phyloP scores from a whole-genome alignment of 768 basidiomycete genomes.

The Leccinellum rugosiceps region DNA sequence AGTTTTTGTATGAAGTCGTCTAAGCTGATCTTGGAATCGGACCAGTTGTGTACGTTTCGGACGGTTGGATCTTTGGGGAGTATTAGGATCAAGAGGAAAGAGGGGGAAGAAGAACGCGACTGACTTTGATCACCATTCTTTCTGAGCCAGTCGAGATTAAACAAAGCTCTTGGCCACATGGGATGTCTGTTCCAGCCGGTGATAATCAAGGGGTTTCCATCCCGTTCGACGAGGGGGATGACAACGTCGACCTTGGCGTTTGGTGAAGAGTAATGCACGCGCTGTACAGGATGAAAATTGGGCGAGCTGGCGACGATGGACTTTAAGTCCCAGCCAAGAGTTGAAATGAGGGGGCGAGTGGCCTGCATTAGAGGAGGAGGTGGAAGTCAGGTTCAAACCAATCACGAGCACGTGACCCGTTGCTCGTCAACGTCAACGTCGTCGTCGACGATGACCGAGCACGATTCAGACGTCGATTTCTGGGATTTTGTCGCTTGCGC shows the following conservation, averaged over 20 bases:
- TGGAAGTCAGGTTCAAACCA: background rate
- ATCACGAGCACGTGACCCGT: constrained; percentile 15
- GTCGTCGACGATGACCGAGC: constrained; percentile 7
- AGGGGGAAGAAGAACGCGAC: background rate
- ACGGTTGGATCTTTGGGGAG: constrained; percentile 48
- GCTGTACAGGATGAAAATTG: constrained; percentile 43
- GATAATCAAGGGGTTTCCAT: constrained; percentile 63
- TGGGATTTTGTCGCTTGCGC: constrained; percentile 80
- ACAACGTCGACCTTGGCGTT: constrained; percentile 27
- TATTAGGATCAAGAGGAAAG: constrained; percentile 7
- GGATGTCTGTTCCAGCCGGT: constrained; percentile 53
- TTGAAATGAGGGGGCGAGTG: constrained; percentile 30
- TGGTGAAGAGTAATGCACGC: constrained; percentile 31
- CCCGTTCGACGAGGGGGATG: constrained; percentile 45
- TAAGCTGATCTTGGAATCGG: constrained; percentile 51
- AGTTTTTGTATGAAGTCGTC: constrained; percentile 50
- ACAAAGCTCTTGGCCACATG: constrained; percentile 53
- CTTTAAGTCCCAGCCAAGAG: constrained; percentile 51
- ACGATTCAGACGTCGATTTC: constrained; percentile 48
- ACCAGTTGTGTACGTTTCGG: constrained; percentile 59
- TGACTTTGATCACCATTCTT: constrained; percentile 31
- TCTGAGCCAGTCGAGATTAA: constrained; percentile 54
- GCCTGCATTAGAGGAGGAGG: background rate
- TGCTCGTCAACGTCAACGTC: constrained; percentile 10
- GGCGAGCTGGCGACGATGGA: constrained; percentile 35